phyloP scores from a whole-genome alignment of 2,329 filamentous ascomycete genomes.

The Xylariaceae sp. region DNA sequence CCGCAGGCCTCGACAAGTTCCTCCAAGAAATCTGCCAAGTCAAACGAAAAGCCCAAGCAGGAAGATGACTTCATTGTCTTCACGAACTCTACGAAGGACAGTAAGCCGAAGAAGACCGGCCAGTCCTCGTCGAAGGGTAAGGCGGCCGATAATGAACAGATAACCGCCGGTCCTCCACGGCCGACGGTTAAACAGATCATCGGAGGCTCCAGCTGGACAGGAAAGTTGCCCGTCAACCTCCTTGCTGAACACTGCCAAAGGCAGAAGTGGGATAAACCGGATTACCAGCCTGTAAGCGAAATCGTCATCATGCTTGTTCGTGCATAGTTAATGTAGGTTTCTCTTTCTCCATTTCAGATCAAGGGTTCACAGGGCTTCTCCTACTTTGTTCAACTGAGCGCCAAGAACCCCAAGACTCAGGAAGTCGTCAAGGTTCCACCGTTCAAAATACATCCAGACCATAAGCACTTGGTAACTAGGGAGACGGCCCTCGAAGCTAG shows the following conservation, averaged over 20 bases:
- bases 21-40: conserved; percentile 34
- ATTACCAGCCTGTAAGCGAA: conserved; percentile 69
- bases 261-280: conserved; percentile 90
- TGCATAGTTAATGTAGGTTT: conserved; percentile 24
- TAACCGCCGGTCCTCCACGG: conserved; percentile 45
- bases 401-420: conserved; percentile 74
- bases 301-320: conserved; percentile 15
- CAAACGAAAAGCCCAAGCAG: conserved; percentile 26
- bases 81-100: conserved; percentile 53
- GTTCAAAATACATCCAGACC: conserved; percentile 71
- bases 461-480: conserved; percentile 70
- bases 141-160: conserved; percentile 28
- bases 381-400: conserved; percentile 73
- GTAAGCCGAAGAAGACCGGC: conserved; percentile 41
- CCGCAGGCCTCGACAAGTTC: conserved; percentile 29
- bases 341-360: conserved; percentile 34
- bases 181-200: conserved; percentile 75
- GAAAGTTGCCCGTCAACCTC: conserved; percentile 90
- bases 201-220: conserved; percentile 93
- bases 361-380: conserved; percentile 70
- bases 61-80: conserved; percentile 53
- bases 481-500: conserved; percentile 82
- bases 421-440: conserved; percentile 70
- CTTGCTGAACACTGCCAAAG: conserved; percentile 93
- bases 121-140: conserved; percentile 25